phyloP scores from a whole-genome alignment of 192 early-diverging fungal species.

The Entomortierella lignicola region DNA sequence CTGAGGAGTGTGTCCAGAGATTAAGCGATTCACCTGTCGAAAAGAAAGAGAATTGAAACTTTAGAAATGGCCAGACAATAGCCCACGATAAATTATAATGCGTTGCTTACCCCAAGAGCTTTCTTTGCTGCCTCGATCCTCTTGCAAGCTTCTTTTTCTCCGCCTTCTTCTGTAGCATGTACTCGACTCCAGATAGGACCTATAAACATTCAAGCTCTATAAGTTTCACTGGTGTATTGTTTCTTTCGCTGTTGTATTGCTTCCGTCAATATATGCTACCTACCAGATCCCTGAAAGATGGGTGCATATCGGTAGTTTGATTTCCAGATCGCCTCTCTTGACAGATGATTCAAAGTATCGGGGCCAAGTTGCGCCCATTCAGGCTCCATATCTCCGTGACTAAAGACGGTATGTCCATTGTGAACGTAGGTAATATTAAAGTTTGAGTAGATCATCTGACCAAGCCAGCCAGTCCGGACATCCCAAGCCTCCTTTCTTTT shows the following conservation, averaged over 20 bases:
- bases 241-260: not conserved
- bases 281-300: slow-evolving; percentile 37
- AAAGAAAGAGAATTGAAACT: not conserved
- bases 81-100: not conserved
- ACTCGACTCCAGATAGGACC: slow-evolving; percentile 47
- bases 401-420: slow-evolving; percentile 41
- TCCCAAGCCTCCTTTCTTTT: slow-evolving; percentile 48
- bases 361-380: slow-evolving; percentile 39
- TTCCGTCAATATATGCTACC: too few species aligned
- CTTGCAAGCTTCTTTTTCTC: slow-evolving; percentile 26
- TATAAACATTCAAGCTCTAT: not conserved
- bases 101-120: slow-evolving; percentile 27
- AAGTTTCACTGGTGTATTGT: too few species aligned
- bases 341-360: slow-evolving; percentile 24
- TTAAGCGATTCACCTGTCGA: slow-evolving; percentile 70
- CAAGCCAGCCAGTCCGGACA: slow-evolving; percentile 40
- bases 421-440: slow-evolving; percentile 49
- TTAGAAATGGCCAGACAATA: not conserved
- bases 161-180: slow-evolving; percentile 31
- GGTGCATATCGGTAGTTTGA: slow-evolving; percentile 32
- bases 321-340: slow-evolving; percentile 25
- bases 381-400: slow-evolving; percentile 42
- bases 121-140: slow-evolving; percentile 39
- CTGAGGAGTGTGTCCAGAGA: slow-evolving; percentile 79
- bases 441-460: slow-evolving; percentile 30